phyloP scores from a whole-genome alignment of 305 asterid species.

The Coffea humblotiana region DNA sequence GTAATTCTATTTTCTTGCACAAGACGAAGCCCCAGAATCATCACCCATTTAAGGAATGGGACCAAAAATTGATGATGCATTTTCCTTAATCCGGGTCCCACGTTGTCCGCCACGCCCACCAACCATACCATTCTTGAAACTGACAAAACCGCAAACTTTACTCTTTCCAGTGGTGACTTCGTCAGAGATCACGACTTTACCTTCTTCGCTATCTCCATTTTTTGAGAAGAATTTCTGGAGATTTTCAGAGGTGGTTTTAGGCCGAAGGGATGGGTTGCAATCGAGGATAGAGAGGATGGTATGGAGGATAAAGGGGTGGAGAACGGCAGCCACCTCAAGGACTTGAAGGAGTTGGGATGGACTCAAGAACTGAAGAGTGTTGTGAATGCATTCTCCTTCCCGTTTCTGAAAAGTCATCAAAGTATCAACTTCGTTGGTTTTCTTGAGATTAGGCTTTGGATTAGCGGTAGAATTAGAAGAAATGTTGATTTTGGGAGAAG shows the following conservation, averaged over 20 bases:
- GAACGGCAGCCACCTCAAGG: background rate
- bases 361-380: background rate
- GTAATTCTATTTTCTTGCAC: background rate
- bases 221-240: slow-evolving; percentile 39
- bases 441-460: background rate
- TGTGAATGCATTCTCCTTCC: background rate
- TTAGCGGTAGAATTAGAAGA: background rate
- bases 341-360: background rate
- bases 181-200: slow-evolving; percentile 43
- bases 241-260: slow-evolving; percentile 50
- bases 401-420: background rate
- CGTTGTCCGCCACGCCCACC: slow-evolving; percentile 25
- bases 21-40: background rate
- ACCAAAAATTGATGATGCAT: background rate
- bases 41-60: background rate
- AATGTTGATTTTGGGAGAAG: background rate
- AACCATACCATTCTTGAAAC: slow-evolving; percentile 44
- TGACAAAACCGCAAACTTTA: slow-evolving; percentile 52
- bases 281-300: background rate
- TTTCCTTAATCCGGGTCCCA: background rate
- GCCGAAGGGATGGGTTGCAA: slow-evolving; percentile 6
- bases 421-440: background rate
- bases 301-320: background rate
- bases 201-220: slow-evolving; percentile 59
- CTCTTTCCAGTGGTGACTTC: slow-evolving; percentile 38